These are phyloP conservation scores for Saccharomycopsis microspora DNA, from an alignment of 805 yeast species.

Conservation along the genomic window DNA sequence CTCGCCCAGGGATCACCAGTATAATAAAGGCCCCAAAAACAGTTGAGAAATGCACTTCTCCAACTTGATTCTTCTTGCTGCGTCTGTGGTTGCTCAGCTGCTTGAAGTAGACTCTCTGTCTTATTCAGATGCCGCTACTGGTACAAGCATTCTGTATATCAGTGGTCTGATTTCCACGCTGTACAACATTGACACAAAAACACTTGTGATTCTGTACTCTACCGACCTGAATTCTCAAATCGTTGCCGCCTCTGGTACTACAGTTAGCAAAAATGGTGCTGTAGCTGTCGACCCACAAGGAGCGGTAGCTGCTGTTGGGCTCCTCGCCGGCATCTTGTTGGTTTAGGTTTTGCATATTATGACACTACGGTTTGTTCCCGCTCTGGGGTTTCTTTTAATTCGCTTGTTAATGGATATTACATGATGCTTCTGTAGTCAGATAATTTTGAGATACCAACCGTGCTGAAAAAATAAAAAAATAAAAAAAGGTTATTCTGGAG, in stretches of 20 bases:
- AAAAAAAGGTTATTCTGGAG: too few relatives aligned
- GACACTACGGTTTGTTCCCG: too few relatives aligned
- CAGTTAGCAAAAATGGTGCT: conserved; percentile 8
- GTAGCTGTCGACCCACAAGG: background rate
- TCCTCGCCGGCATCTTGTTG: conserved; percentile 12
- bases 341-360: background rate
- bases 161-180: conserved; percentile 8
- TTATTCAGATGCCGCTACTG: background rate
- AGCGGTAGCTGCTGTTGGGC: conserved; percentile 3
- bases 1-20: background rate
- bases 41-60: background rate
- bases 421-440: too few relatives aligned
- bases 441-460: too few relatives aligned
- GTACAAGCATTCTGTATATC: conserved; percentile 7
- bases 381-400: too few relatives aligned
- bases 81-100: conserved; percentile 3
- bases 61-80: background rate
- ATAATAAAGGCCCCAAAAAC: background rate
- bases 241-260: conserved; percentile 13
- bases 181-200: conserved; percentile 13
- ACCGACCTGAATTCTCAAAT: conserved; percentile 12
- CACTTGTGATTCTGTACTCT: conserved; percentile 13
- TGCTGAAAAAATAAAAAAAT: too few relatives aligned
- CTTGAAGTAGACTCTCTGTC: conserved; percentile 11
- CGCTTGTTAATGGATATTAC: too few relatives aligned